Percentiles rank a stretch among this genome's conserved stretches.
These are phyloP conservation scores for Globisporangium nagaii DNA, from an alignment of 352 stramenopile species.

Conservation along the genomic window DNA sequence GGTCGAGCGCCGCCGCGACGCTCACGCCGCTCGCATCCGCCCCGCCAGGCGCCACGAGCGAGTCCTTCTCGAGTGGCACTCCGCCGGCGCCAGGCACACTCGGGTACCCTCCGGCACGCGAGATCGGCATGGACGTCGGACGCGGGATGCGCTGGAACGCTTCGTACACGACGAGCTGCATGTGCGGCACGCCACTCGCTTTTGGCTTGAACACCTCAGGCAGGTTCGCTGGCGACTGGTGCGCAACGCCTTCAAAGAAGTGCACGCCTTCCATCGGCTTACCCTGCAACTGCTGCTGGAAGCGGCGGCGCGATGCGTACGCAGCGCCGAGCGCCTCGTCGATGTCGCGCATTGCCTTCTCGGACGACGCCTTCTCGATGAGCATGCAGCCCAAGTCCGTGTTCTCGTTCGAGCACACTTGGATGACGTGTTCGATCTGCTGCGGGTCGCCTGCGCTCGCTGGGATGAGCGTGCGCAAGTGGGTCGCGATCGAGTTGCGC, in stretches of 20 bases:
- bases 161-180: slow-evolving; percentile 97
- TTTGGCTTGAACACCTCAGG: slow-evolving; percentile 95
- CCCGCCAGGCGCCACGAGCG: slow-evolving; percentile 1
- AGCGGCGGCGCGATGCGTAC: slow-evolving; percentile 80
- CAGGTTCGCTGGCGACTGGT: slow-evolving; percentile 72
- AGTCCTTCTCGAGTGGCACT: slow-evolving; percentile 34
- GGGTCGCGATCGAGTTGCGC: slow-evolving; percentile 95
- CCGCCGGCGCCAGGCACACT: slow-evolving; percentile 22
- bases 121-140: slow-evolving; percentile 85
- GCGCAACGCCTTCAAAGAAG: slow-evolving; percentile 69
- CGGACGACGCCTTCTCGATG: slow-evolving; percentile 99
- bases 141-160: slow-evolving; percentile 95
- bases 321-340: slow-evolving; percentile 91
- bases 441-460: slow-evolving; percentile 80
- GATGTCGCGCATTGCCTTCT: slow-evolving; percentile 98
- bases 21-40: slow-evolving; percentile 48
- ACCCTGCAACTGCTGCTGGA: slow-evolving; percentile 82
- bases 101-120: slow-evolving; percentile 32
- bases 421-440: slow-evolving; percentile 96
- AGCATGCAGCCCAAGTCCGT: slow-evolving; percentile 98
- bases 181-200: slow-evolving; percentile 84
- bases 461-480: slow-evolving; percentile 92
- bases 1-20: slow-evolving; percentile 67
- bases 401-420: slow-evolving; percentile 97
- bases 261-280: slow-evolving; percentile 67